Base-by-base conservation (phyloP, 2,329 filamentous ascomycete genomes). In the Ceratocystis lukuohia region DNA sequence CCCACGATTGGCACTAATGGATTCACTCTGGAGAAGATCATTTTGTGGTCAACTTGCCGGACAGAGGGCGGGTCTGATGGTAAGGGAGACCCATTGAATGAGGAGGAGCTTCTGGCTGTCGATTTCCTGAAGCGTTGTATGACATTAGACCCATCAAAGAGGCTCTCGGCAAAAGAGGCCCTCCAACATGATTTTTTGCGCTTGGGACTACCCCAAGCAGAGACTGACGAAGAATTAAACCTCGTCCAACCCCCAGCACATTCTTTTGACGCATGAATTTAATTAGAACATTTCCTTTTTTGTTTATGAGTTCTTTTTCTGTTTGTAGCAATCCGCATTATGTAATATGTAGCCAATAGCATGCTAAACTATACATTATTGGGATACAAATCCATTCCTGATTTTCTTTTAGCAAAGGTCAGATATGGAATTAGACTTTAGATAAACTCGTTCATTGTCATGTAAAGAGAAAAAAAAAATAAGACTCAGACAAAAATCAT, bases 21-120 rank as follows among this genome's bases (percentile, higher is more conserved):
- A 0, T 96, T 96, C 74, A 86, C 84, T 4, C 85, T 96, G 71
- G 91, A 96, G 76, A 94, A 96, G 77, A 94, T 99, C 71, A 87
- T 99, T 69, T 80, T 96, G 62, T 99, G 94, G 94, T 94, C 91
- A 72, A 96, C 91, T 30, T 89, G 88, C 68, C 84, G 91, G 25
- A 86, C 84, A 66, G 82, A 85, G 25, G 81, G 82, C 68, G 81
- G 81, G 65, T 80, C 77, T 63, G 79, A 77, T 62, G 82, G 76
- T 7, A 75, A 77, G 64, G 77, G 79, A 4, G 79, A 79, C 65
- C 77, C 79, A 1, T 74, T 94, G 48, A 82, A 79, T 0, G 76
- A 79, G 0, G 87, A 91, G 28, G 90, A 94, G 77, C 84, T 83
- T 71, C 78, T 88, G 68, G 89, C 89, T 0, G 80, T 93, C 0